These are phyloP conservation scores for Syzygium aromaticum DNA, from an alignment of 345 rosid species.

Conservation along the genomic window DNA sequence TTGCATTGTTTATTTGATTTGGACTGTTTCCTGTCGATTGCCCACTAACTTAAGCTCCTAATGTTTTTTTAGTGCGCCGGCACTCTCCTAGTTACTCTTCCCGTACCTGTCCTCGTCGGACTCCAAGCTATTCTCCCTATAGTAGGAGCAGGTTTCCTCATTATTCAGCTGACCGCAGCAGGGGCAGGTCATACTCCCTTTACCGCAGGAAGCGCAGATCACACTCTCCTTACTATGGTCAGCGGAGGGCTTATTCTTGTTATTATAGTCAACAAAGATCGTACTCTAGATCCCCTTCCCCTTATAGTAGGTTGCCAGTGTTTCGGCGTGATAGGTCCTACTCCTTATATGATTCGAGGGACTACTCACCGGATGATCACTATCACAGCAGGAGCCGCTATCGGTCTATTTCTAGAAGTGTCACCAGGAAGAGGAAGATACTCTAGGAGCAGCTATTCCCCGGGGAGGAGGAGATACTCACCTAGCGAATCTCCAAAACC, in stretches of 20 bases:
- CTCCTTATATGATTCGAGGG: slow-evolving; percentile 22
- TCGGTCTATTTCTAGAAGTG: slow-evolving; percentile 15
- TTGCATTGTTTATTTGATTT: not conserved
- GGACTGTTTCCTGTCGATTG: not conserved
- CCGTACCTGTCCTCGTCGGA: slow-evolving; percentile 13
- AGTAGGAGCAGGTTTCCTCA: slow-evolving; percentile 29
- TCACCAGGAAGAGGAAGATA: slow-evolving; percentile 3
- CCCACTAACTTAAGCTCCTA: not conserved
- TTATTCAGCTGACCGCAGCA: slow-evolving; percentile 42
- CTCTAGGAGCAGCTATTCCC: slow-evolving; percentile 20
- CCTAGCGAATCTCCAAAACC: slow-evolving; percentile 27
- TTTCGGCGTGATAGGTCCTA: slow-evolving; percentile 28
- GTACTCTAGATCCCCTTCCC: slow-evolving; percentile 32
- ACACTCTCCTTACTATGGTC: slow-evolving; percentile 24
- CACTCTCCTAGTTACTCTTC: slow-evolving; percentile 4
- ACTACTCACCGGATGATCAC: slow-evolving; percentile 13
- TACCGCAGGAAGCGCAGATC: slow-evolving; percentile 8
- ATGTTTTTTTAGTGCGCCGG: not conserved
- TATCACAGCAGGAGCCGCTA: not conserved
- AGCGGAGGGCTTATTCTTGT: slow-evolving; percentile 29
- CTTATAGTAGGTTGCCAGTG: slow-evolving; percentile 42
- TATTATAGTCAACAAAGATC: slow-evolving; percentile 21
- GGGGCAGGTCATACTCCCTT: slow-evolving; percentile 49
- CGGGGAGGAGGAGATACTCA: slow-evolving; percentile 26
- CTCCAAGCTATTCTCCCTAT: slow-evolving; percentile 44